Evolutionary conservation across 2,329 filamentous ascomycete species (phyloP).

Genomic region (Xylaria sp.): DNA sequence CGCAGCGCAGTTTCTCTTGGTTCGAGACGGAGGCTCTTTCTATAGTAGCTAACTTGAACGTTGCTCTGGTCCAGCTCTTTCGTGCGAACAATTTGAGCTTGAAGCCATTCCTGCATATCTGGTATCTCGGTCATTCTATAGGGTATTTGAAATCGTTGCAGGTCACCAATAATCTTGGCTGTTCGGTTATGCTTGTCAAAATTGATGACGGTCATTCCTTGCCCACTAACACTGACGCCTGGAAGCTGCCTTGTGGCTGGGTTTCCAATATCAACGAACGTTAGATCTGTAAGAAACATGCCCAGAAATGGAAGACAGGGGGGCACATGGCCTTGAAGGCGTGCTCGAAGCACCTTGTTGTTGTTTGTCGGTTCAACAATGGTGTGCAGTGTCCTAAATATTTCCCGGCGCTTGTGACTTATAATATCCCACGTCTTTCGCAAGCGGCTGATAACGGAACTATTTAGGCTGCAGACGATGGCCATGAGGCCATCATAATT

Average conservation of each 20-base stretch:
- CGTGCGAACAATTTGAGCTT: slow-evolving; percentile 81
- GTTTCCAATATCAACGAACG: slow-evolving; percentile 95
- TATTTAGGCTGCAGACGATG: slow-evolving; percentile 93
- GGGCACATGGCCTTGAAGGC: slow-evolving; percentile 85
- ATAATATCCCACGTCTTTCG: slow-evolving; percentile 93
- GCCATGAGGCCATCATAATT: slow-evolving; percentile 98
- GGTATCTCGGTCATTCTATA: slow-evolving; percentile 85
- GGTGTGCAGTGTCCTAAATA: slow-evolving; percentile 80
- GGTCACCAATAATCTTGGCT: slow-evolving; percentile 92
- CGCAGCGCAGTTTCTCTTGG: slow-evolving; percentile 67
- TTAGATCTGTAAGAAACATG: slow-evolving; percentile 95
- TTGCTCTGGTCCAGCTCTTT: slow-evolving; percentile 67
- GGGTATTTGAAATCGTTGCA: slow-evolving; percentile 95
- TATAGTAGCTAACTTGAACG: slow-evolving; percentile 74
- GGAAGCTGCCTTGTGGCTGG: slow-evolving; percentile 82
- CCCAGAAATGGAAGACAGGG: slow-evolving; percentile 96
- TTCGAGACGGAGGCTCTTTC: slow-evolving; percentile 85
- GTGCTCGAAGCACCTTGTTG: slow-evolving; percentile 84
- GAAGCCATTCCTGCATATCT: slow-evolving; percentile 93
- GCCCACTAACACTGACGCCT: slow-evolving; percentile 63
- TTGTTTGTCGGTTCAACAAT: slow-evolving; percentile 92
- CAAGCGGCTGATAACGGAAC: slow-evolving; percentile 87
- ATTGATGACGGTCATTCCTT: slow-evolving; percentile 85
- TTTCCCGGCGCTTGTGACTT: slow-evolving; percentile 82
- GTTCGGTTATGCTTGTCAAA: slow-evolving; percentile 97